Percentiles rank a stretch among this genome's conserved stretches.
Conservation (phyloP, 768 basidiomycete species). For the Mycena galericulata region DNA sequence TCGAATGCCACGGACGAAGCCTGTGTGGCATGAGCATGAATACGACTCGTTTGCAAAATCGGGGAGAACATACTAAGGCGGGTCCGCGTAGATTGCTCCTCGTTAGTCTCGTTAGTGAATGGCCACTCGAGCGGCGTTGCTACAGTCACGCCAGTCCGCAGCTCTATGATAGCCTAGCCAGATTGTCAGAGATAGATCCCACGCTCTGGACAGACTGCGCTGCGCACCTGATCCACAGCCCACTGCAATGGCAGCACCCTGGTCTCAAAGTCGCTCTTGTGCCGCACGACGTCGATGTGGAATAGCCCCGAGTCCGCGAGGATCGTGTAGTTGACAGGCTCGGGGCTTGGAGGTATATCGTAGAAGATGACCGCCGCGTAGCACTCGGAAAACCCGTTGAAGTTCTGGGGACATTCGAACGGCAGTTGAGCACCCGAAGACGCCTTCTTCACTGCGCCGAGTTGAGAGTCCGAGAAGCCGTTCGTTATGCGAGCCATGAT, state of each 20-base stretch:
- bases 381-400: constrained; percentile 75
- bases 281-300: constrained; percentile 73
- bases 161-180: constrained; percentile 75
- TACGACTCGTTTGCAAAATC: not conserved
- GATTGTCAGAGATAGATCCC: constrained; percentile 1
- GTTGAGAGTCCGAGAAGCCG: constrained; percentile 62
- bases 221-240: constrained; percentile 75
- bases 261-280: constrained; percentile 76
- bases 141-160: constrained; percentile 67
- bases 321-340: constrained; percentile 75
- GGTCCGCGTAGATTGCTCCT: constrained; percentile 65
- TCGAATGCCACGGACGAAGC: constrained; percentile 72
- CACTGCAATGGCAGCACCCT: constrained; percentile 80
- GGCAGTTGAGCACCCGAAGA: constrained; percentile 62
- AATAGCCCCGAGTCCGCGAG: constrained; percentile 72
- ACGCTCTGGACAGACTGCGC: not conserved
- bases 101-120: constrained; percentile 74
- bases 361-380: constrained; percentile 76
- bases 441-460: constrained; percentile 61
- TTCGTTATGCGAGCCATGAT: constrained; percentile 73
- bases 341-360: constrained; percentile 58
- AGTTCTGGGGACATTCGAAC: constrained; percentile 76
- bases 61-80: constrained; percentile 63
- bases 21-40: constrained; percentile 48
- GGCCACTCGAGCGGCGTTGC: constrained; percentile 80